Base-by-base conservation (phyloP, 1,284 basidiomycete species). In the Irpex sp. region DNA sequence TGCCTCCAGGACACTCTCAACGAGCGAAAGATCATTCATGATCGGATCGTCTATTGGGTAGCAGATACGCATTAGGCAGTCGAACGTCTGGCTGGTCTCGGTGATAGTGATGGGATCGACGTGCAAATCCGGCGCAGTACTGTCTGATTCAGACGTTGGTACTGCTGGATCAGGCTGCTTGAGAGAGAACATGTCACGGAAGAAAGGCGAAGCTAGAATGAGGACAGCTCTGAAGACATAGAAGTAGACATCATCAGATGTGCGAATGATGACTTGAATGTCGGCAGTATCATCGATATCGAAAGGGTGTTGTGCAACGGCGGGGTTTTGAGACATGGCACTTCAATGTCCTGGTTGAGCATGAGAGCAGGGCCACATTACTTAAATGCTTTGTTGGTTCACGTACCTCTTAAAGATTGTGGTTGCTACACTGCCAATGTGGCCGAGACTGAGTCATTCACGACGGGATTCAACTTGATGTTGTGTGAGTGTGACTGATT, bases 131-230 rank as follows among this genome's bases (percentile, higher is more conserved):
- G 31, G 31, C 31, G 31, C 31, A 33, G 31, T 33, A 33, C 31
- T 33, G 31, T 33, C 31, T 33, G 31, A 33, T 33, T 33, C 5
- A 33, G 31, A 33, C 3, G 31, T 33, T 33, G 31, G 31, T 33
- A 33, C 31, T 33, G 3, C 31, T 33, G 31, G 31, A 35, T 15
- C 6, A 19, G 61, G 61, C 49, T 63, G 64, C 1, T 59, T 43
- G 19, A 65, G 61, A 15, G 64, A 61, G 57, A 68, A 65, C 64
- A 68, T 65, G 36, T 60, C 62, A 15, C 49, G 39, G 60, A 68
- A 68, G 21, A 61, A 50, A 3, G 65, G 65, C 11, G 67, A 68
- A 5, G 61, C 64, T 8, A 65, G 31, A 6, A 59, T 55, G 6
- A 68, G 64, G 5, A 65, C 64, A n/a, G 9, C 15, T 46, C 56